Evolutionary conservation across 2,329 filamentous ascomycete genomes (phyloP), one percentile per base, ranked within the genome.

Genomic region (Elsinoe australis): DNA sequence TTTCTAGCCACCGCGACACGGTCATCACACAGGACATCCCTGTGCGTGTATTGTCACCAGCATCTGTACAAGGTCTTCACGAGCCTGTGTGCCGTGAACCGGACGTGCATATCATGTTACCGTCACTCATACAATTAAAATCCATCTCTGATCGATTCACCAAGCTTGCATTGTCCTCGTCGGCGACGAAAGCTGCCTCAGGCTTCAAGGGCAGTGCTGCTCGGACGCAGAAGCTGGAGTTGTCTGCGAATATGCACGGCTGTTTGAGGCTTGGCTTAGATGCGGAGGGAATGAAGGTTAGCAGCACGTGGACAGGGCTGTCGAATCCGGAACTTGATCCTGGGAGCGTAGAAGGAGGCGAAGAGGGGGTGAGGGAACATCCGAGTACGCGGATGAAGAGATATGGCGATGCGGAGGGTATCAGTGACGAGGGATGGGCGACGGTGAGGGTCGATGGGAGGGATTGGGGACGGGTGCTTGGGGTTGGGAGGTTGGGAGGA

Each of bases 81-180:
- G 90, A 98, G 68, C 92, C 92, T 10, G 81, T 82, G 52, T 87
- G 89, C 51, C 82, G 87, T 51, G 88, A 95, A 58, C 87, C 90
- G 31, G 92, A 96, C 59, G 89, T 95, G 2, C 85, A 96, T 67
- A 94, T 98, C 60, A 81, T 88, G 47, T 75, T 98, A 3, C 92
- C 92, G 0, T 83, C 87, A 4, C 71, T 98, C 3, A 73, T 88
- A 33, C 89, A 95, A 61, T 74, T 98, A 51, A 95, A 96, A 63
- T 84, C 83, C 54, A 92, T 98, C 53, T 94, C 87, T 3, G 92
- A 98, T 64, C 82, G 92, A 47, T 96, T 96, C 67, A 96, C 88
- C 33, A 90, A 86, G 60, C 78, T 96, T 2, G 87, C 86, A 1
- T 57, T 70, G 8, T 61, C 67, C 3, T 38, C 33, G 14, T 26